Conservation (phyloP, 331 rosid genomes). For the Malus hybrid region DNA sequence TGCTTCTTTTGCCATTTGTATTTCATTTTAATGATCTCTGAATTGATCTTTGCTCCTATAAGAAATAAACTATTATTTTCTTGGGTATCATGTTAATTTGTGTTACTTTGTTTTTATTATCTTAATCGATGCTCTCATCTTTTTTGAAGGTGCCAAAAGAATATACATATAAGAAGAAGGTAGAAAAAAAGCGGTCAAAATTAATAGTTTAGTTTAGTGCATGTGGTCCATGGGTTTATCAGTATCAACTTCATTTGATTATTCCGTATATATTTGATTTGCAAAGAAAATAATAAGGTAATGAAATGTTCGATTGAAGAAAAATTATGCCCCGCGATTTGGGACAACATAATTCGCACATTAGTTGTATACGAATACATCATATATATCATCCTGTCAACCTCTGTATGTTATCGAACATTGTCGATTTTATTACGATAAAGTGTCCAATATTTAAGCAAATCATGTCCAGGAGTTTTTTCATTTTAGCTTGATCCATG, state of each 20-base stretch:
- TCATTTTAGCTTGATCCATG: too few relatives aligned
- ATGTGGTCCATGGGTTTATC: not conserved
- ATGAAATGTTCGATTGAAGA: not conserved
- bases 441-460: too few relatives aligned
- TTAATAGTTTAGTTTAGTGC: not conserved
- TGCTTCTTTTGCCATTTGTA: not conserved
- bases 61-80: not conserved
- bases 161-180: not conserved
- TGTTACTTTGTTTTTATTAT: not conserved
- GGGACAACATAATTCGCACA: not conserved
- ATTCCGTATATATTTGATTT: not conserved
- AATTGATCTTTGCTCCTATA: not conserved
- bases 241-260: not conserved
- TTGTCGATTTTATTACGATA: too few relatives aligned
- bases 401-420: too few relatives aligned
- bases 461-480: too few relatives aligned
- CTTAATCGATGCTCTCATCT: not conserved
- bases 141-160: not conserved
- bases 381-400: too few relatives aligned
- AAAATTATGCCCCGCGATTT: not conserved
- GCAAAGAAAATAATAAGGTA: not conserved
- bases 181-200: not conserved
- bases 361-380: too few relatives aligned
- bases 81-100: not conserved
- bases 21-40: not conserved